Conservation (phyloP, 208 protist genomes). For the Spongospora subterranea region DNA sequence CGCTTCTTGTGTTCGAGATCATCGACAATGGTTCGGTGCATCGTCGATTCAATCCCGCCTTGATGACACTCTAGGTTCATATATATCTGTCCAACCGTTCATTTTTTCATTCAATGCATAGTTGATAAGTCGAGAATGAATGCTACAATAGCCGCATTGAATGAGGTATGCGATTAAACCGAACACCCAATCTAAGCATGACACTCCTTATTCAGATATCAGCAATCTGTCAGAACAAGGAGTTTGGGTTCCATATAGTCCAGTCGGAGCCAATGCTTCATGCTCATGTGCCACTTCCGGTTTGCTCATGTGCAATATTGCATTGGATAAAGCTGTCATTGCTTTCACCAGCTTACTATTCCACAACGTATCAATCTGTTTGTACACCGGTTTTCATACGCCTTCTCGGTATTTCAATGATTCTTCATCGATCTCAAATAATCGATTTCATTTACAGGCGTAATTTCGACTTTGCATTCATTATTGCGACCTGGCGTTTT, state of each 20-base stretch:
- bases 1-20: constrained; percentile 48
- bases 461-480: constrained; percentile 25
- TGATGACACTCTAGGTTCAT: constrained; percentile 24
- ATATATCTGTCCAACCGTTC: neutral
- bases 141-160: constrained; percentile 37
- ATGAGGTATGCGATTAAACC: neutral
- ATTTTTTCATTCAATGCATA: neutral
- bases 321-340: constrained; percentile 48
- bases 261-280: neutral
- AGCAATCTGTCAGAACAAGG: constrained; percentile 33
- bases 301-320: neutral
- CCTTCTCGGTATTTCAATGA: neutral
- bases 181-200: neutral
- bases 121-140: constrained; percentile 51
- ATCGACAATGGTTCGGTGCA: neutral
- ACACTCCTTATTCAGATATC: neutral
- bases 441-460: neutral
- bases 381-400: constrained; percentile 28
- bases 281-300: neutral
- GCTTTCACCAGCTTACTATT: constrained; percentile 35
- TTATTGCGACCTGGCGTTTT: neutral
- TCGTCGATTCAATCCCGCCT: neutral
- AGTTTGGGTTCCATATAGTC: neutral
- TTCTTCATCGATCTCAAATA: neutral
- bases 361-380: constrained; percentile 52